Evolutionary conservation across 208 protist genomes (phyloP), one percentile per base, ranked within the genome.

Genomic region (Leishmania amazonensis): DNA sequence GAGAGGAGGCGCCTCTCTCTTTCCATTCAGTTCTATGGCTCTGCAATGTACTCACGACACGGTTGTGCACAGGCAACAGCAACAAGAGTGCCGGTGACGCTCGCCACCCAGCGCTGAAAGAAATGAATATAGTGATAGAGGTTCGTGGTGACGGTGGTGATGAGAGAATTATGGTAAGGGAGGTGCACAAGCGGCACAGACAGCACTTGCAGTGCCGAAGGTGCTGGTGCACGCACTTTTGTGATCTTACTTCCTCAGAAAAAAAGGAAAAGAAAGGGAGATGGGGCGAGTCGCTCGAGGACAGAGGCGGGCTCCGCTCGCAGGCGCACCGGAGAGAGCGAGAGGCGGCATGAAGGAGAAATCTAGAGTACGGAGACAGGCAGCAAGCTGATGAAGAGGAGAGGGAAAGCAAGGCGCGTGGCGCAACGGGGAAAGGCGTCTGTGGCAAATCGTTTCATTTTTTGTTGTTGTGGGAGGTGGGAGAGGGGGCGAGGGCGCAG

Each of bases 1-100:
- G 65, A 49, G 40, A 8, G 67, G 45, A 74, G 5, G 45, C 24
- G 9, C 19, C 28, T 28, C 28, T 15, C 15, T 19, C 28, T 35
- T 72, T 72, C 67, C 51, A 53, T 53, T 74, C 24, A 28, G 28
- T 15, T 74, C 70, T 74, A 74, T 74, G 70, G 3, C 28, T 38
- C 19, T 9, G 45, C 2, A 72, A n/a, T 19, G 21, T 76, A 47
- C 13, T 62, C 49, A 28, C 21, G 47, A 15, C 7, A 53, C 70
- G 70, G 42, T 31, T 17, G 40, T 3, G 28, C 38, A 17, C 65
- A 72, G 38, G 19, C 38, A 45, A 31, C 57, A 71, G 31, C 40
- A 72, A 19, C 65, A 24, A 47, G 38, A 35, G 40, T 17, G 40
- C 8, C n/a, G 19, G 65, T 72, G 65, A 2, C 38, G n/a, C 65